These are phyloP conservation scores for Juglanconis juglandina DNA, from an alignment of 2,329 filamentous ascomycete genomes.

Conservation along the genomic window DNA sequence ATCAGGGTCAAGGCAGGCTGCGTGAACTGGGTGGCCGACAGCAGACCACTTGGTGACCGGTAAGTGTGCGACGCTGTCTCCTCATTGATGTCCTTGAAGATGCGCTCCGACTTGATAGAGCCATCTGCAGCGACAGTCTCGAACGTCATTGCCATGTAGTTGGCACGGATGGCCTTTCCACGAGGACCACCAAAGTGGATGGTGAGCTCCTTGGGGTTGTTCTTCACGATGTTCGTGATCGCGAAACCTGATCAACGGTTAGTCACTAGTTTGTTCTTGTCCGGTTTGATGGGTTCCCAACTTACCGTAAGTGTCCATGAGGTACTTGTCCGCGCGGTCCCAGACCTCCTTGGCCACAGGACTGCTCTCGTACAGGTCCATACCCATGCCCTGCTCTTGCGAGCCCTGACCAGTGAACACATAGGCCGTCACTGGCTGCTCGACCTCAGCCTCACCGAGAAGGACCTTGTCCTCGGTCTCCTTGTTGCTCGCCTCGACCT, in stretches of 20 bases:
- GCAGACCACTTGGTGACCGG: conserved; percentile 85
- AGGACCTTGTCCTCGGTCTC: conserved; percentile 96
- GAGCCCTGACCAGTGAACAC: conserved; percentile 98
- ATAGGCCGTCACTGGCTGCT: conserved; percentile 94
- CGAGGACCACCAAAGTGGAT: conserved; percentile 96
- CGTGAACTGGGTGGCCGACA: conserved; percentile 97
- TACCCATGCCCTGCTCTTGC: conserved; percentile 99
- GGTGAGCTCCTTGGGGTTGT: conserved; percentile 98
- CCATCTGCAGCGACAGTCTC: conserved; percentile 94
- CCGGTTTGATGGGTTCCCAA: background rate
- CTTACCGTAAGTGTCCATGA: conserved; percentile 96
- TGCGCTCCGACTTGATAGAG: conserved; percentile 94
- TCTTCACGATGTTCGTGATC: conserved; percentile 98
- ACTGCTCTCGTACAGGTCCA: conserved; percentile 95
- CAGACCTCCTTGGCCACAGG: conserved; percentile 94
- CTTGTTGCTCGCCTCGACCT: conserved; percentile 92
- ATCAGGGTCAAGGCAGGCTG: conserved; percentile 96
- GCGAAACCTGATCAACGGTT: conserved; percentile 67
- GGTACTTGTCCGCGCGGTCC: conserved; percentile 96
- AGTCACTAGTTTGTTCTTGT: background rate
- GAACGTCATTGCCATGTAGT: conserved; percentile 99
- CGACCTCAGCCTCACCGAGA: conserved; percentile 91
- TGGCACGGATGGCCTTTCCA: conserved; percentile 95
- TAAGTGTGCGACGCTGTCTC: conserved; percentile 95
- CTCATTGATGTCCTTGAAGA: conserved; percentile 97